These are phyloP conservation scores for Coemansia biformis DNA, from an alignment of 192 early-diverging fungal species.

Conservation along the genomic window DNA sequence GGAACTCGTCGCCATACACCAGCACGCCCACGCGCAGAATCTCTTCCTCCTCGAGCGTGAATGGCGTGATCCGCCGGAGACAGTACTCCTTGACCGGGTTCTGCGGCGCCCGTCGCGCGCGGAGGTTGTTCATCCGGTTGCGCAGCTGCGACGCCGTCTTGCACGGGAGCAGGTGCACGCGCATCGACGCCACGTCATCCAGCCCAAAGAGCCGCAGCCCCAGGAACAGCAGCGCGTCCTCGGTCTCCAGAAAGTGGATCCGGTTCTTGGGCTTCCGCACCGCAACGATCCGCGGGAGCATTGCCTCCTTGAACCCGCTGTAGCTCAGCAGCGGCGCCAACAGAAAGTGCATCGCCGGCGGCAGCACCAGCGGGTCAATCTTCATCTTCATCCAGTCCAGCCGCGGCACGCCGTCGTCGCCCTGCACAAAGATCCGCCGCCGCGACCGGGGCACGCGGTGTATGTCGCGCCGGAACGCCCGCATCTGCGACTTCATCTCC, in stretches of 20 bases:
- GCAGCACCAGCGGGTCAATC: constrained; percentile 28
- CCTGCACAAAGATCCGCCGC: constrained; percentile 41
- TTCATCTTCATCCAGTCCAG: constrained; percentile 40
- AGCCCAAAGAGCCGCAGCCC: constrained; percentile 49
- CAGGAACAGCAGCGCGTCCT: constrained; percentile 40
- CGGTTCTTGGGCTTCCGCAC: constrained; percentile 52
- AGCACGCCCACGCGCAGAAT: constrained; percentile 34
- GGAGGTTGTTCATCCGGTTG: constrained; percentile 49
- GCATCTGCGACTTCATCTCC: constrained; percentile 34
- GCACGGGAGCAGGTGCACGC: constrained; percentile 49
- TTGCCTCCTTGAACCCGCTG: constrained; percentile 29
- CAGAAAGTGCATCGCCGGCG: constrained; percentile 28
- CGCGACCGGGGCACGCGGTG: constrained; percentile 38
- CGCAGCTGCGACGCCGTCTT: constrained; percentile 51
- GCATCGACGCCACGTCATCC: constrained; percentile 47
- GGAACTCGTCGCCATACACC: constrained; percentile 48
- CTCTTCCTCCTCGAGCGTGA: constrained; percentile 53
- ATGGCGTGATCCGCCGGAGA: constrained; percentile 41
- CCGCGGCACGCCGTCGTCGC: constrained; percentile 40
- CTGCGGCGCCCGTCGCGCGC: constrained; percentile 24
- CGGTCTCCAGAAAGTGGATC: constrained; percentile 45
- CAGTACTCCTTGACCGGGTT: constrained; percentile 51
- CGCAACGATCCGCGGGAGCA: constrained; percentile 43
- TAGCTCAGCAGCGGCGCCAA: constrained; percentile 25
- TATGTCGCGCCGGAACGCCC: constrained; percentile 38